Percentiles rank a stretch among this genome's conserved stretches.
These are phyloP conservation scores for Hanseniaspora lindneri DNA, from an alignment of 805 yeast species.

Conservation along the genomic window DNA sequence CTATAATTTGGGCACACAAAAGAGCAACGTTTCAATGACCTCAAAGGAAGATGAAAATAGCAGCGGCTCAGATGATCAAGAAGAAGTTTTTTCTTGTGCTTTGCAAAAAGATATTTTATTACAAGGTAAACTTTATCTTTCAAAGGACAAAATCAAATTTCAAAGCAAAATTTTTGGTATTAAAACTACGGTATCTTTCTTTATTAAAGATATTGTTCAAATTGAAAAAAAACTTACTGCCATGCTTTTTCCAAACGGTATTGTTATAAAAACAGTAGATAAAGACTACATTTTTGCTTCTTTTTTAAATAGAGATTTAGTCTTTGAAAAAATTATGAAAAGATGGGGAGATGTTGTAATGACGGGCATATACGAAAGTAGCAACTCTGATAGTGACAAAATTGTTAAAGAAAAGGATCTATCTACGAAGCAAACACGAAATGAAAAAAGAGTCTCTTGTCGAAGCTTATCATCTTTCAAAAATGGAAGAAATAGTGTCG, in stretches of 20 bases:
- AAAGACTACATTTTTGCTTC: constrained; percentile 54
- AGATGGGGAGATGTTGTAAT: constrained; percentile 45
- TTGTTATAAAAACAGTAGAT: constrained; percentile 51
- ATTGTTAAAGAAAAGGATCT: neutral
- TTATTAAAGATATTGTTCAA: constrained; percentile 50
- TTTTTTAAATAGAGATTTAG: constrained; percentile 46
- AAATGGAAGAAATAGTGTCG: neutral
- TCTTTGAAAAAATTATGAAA: constrained; percentile 40
- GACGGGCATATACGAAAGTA: neutral
- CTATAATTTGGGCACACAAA: neutral
- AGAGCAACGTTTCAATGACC: neutral
- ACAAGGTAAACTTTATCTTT: constrained; percentile 54
- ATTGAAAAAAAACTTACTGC: constrained; percentile 57
- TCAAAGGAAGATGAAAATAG: neutral
- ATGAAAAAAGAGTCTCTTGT: no score
- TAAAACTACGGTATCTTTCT: constrained; percentile 47
- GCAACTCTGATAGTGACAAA: neutral
- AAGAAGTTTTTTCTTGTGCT: constrained; percentile 38
- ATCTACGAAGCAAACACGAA: no score
- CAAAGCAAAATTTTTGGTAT: constrained; percentile 58
- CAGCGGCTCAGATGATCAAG: neutral
- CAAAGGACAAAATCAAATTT: constrained; percentile 46
- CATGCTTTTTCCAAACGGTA: constrained; percentile 58
- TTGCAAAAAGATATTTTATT: constrained; percentile 51
- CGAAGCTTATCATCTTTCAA: no score